Percentiles rank a stretch among this genome's conserved stretches.
Evolutionary conservation across 2,329 filamentous ascomycete genomes (phyloP).

Genomic region (Aspergillus fischeri): DNA sequence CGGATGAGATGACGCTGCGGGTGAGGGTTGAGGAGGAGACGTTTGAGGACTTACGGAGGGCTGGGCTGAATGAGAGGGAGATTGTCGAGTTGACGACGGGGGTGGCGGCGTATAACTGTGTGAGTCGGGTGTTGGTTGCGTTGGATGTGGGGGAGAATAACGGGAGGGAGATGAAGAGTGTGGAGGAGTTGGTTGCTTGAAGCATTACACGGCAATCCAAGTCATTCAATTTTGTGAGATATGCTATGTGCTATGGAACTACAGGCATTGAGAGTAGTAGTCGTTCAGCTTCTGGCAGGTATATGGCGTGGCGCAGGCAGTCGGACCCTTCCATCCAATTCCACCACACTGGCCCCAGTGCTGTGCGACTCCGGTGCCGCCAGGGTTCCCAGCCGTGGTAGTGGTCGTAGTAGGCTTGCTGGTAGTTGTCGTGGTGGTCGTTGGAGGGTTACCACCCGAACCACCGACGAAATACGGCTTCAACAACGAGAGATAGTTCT

Average conservation of each 20-base stretch:
- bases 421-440: neutral
- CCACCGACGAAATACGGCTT: conserved; percentile 23
- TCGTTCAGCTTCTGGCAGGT: conserved; percentile 20
- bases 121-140: conserved; percentile 79
- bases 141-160: conserved; percentile 59
- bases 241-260: neutral
- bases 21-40: conserved; percentile 65
- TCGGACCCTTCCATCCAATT: conserved; percentile 20
- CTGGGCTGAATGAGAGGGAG: conserved; percentile 65
- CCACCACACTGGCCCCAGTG: conserved; percentile 28
- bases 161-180: conserved; percentile 58
- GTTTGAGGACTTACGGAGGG: conserved; percentile 57
- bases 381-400: neutral
- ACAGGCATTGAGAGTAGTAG: conserved; percentile 26
- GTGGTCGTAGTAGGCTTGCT: conserved; percentile 1
- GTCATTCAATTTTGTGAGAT: neutral
- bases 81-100: conserved; percentile 80
- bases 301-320: conserved; percentile 17
- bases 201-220: neutral
- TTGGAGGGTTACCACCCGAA: neutral
- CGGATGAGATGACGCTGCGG: conserved; percentile 77
- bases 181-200: conserved; percentile 57
- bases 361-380: conserved; percentile 9
- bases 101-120: conserved; percentile 85
- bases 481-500: conserved; percentile 24